Base-by-base conservation (phyloP, 768 basidiomycete species). In the Naganishia randhawae region DNA sequence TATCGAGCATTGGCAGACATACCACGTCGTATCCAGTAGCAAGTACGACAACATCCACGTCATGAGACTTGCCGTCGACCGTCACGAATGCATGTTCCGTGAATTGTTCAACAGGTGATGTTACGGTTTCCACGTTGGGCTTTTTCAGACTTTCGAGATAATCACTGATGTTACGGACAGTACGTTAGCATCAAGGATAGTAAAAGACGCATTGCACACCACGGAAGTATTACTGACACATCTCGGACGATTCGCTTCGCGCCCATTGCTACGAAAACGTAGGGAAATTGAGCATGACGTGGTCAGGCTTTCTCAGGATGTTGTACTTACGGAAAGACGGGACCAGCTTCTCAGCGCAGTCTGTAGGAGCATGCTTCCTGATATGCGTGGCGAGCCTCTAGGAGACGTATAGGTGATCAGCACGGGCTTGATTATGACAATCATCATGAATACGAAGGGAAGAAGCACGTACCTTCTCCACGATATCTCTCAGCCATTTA, bases 21-120 rank as follows among this genome's bases (percentile, higher is more conserved):
- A 73, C 69, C 53, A 70, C 67, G 67, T 72, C 67, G 29, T 70
- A 73, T 5, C 73, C 73, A 31, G 73, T 73, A 22, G 73, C 73
- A 13, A 72, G 52, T n/a, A 71, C 68, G 19, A 71, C 50, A 11
- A 66, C 66, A 33, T 73, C 73, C 0, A 69, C 53, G 13, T 62
- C 27, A 41, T 57, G 65, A 39, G 52, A 63, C 27, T 66, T 45
- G 27, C 70, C 70, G 45, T 67, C 67, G 13, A 50, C 48, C 2
- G 67, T 62, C 3, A 71, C 67, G 54, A 71, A 52, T 0, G 57
- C 50, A 17, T 67, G 37, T n/a, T 63, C 45, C 5, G 51, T 66
- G 16, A 67, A 54, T 35, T 45, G n/a, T 11, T 39, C 54, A 14
- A 73, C 61, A n/a, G 42, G 62, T 41, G 62, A 53, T 19, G 61